phyloP scores from a whole-genome alignment of 331 rosid species.

The Saraca asoca region DNA sequence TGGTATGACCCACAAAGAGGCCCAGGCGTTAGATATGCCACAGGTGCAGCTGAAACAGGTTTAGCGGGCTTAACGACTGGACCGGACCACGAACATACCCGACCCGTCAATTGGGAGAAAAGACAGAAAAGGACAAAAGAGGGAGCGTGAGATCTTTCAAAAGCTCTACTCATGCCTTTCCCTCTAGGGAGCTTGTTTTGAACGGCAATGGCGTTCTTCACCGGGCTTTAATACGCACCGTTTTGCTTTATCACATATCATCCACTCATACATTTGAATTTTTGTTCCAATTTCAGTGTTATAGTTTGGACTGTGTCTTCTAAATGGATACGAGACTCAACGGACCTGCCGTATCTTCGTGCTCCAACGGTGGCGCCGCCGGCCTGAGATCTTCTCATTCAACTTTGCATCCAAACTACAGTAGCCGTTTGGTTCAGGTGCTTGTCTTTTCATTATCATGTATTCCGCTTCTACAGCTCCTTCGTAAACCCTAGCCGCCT shows the following conservation, averaged over 20 bases:
- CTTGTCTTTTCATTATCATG: slow-evolving; percentile 11
- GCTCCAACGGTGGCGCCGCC: slow-evolving; percentile 43
- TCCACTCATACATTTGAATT: slow-evolving; percentile 1
- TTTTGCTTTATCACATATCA: neutral
- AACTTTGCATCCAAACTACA: slow-evolving; percentile 55
- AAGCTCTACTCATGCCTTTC: slow-evolving; percentile 36
- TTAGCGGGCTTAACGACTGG: too few species aligned
- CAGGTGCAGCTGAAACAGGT: too few species aligned
- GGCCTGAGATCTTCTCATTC: slow-evolving; percentile 43
- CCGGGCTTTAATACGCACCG: slow-evolving; percentile 38
- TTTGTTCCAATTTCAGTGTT: slow-evolving; percentile 8
- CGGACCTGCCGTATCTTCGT: slow-evolving; percentile 55
- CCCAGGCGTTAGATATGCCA: too few species aligned
- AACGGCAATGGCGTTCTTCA: slow-evolving; percentile 39
- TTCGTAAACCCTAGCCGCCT: slow-evolving; percentile 49
- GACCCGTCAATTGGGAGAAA: too few species aligned
- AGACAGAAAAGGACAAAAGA: neutral
- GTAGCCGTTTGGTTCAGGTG: slow-evolving; percentile 77
- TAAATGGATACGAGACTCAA: slow-evolving; percentile 66
- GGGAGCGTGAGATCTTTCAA: slow-evolving; percentile 21
- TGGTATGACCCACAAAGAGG: too few species aligned
- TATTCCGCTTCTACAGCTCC: slow-evolving; percentile 24
- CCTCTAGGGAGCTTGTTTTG: slow-evolving; percentile 37
- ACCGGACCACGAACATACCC: too few species aligned
- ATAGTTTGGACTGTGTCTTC: slow-evolving; percentile 17